Base-by-base conservation (phyloP, 2,329 filamentous ascomycete genomes). In the Byssothecium circinans region DNA sequence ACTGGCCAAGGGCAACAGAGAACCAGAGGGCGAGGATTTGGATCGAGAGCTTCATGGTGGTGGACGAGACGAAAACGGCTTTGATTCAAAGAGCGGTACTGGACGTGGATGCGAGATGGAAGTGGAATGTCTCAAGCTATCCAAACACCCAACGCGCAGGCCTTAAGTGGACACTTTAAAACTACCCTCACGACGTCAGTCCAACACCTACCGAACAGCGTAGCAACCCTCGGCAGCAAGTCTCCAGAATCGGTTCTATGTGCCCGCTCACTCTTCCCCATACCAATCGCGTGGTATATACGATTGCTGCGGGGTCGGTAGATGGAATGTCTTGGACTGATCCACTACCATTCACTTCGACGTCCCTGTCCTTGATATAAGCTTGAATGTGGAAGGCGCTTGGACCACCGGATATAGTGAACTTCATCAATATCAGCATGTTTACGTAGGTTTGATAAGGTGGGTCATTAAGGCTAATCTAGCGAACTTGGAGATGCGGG, bases 1-100 rank as follows among this genome's bases (percentile, higher is more conserved):
- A 47, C 38, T 60, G 61, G 10, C 47, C 58, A 8, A 53, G 22
- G n/a, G 48, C 48, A 4, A 51, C 12, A 12, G 56, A 23, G 8
- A 52, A 1, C 22, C 50, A 47, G n/a, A 62, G 18, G 14, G 53
- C 34, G 8, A 57, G 17, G 3, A 57, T 12, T 1, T 18, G 23
- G 36, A 57, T 1, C 20, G 51, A 52, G 17, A 56, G 18, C 50
- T 39, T 38, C 35, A 38, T 38, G 2, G 11, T 22, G 35, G 35
- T 2, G 5, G 17, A 32, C n/a, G n/a, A n/a, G n/a, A n/a, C n/a
- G n/a, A n/a, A n/a, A n/a, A n/a, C n/a, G n/a, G n/a, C n/a, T n/a
- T n/a, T n/a, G n/a, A n/a, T n/a, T n/a, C n/a, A n/a, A n/a, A n/a
- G n/a, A n/a, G n/a, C n/a, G n/a, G n/a, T n/a, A n/a, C n/a, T 19